Base-by-base conservation (phyloP, 2,329 filamentous ascomycete genomes). In the Scleromitrula shiraiana region DNA sequence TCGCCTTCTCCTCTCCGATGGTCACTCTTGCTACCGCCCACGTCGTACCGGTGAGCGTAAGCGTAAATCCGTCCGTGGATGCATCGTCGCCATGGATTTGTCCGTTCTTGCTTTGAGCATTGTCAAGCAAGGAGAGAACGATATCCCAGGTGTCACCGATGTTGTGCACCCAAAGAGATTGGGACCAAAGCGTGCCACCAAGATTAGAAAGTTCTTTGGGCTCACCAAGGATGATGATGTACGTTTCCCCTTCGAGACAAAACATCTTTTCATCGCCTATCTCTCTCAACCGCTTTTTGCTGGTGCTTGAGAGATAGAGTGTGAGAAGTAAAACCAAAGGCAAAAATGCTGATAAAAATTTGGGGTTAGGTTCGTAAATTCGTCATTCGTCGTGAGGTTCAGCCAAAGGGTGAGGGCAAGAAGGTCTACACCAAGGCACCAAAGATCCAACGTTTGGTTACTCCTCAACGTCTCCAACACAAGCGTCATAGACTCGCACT, bases 141-240 rank as follows among this genome's bases (percentile, higher is more conserved):
- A 97, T 56, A 84, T 98, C 70, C 91, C 93, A 71, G 93, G 93
- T 68, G 77, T 98, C 62, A 98, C 93, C 78, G 93, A 98, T 74
- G 82, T 85, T 71, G 89, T 97, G 69, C 87, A 95, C 81, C 93
- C 93, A 74, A 98, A 98, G 88, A 87, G 93, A 68, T 87, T 98
- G 69, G 93, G 93, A 66, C 93, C 93, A 78, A 98, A 98, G 90
- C 88, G 93, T 69, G 93, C 93, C 70, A 95, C 89, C 78, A 98
- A 97, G 89, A 97, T 98, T 78, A 88, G 91, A 75, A 85, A 83
- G 72, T 98, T 98, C 86, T 98, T 97, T 80, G 84, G 88, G 78
- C 87, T 98, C 82, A 91, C 85, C 87, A 97, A 97, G 90, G 90
- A 97, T 85, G 93, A 98, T 81, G 93, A 98, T 87, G 91, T 97